Base-by-base conservation (phyloP, 2,329 filamentous ascomycete species). In the Tolypocladium nubicola region DNA sequence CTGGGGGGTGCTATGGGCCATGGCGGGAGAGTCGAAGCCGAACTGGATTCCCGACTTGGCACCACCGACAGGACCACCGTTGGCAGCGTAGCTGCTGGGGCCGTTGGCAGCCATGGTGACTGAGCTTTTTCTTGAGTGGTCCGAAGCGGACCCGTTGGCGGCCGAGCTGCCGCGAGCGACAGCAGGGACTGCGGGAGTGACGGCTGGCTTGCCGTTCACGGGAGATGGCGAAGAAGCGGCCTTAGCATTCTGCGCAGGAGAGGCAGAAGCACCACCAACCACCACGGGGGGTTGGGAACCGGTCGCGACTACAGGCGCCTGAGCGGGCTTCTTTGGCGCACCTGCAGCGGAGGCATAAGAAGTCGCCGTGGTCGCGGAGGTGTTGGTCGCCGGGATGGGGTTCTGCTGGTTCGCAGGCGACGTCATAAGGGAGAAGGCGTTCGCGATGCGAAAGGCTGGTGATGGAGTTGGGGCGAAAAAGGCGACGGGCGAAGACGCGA, bases 91-190 rank as follows among this genome's bases (percentile, higher is more conserved):
- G 68, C 86, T 86, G 64, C 81, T 88, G 57, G 89, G 83, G 64
- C 88, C 89, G 69, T 89, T 88, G 65, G 90, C 87, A 72, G 84
- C 91, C 78, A 97, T 96, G 67, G 92, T 96, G 67, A 96, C 88
- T 21, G 93, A 96, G 62, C 86, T 85, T 76, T 96, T 96, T 70
- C 90, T 85, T 69, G 79, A 82, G 77, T 97, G 92, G 65, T 90
- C 86, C 65, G 79, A 78, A 56, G 79, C 73, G 64, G 77, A 76
- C 64, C 89, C 89, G 82, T 95, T 94, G 66, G 83, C 74, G 68
- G 79, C 79, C 63, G 78, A 74, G 68, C 78, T 83, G 73, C 82
- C 81, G 72, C 84, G 83, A 61, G 80, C 82, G 64, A 88, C 83
- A 70, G 79, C 78, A 64, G 87, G 86, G 65, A 88, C 79, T 69